Evolutionary conservation across 176 grass and related monocot species (phyloP).

Genomic region (Leersia perrieri): DNA sequence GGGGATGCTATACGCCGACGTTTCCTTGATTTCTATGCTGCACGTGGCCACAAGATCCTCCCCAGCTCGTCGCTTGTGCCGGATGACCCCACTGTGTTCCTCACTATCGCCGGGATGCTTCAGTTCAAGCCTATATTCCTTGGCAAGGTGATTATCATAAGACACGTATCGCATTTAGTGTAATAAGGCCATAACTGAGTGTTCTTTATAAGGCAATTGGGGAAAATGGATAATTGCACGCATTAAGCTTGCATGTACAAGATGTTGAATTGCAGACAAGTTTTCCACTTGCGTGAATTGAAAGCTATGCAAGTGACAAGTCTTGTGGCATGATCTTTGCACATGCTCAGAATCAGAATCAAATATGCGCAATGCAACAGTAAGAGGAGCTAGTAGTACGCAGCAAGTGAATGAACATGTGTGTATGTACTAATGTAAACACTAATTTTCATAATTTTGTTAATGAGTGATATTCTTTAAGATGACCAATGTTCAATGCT

Average conservation of each 20-base stretch:
- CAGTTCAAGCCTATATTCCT: slow-evolving; percentile 99
- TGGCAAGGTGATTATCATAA: slow-evolving; percentile 60
- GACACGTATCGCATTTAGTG: not conserved
- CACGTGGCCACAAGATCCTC: slow-evolving; percentile 78
- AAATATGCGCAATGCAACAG: not conserved
- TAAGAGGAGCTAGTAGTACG: not conserved
- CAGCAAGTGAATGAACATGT: not conserved
- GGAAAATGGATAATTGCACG: not conserved
- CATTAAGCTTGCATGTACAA: not conserved
- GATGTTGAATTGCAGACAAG: not conserved
- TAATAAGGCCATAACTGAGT: not conserved
- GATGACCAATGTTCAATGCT: not conserved
- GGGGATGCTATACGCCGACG: slow-evolving; percentile 70
- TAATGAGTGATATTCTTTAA: not conserved
- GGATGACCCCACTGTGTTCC: slow-evolving; percentile 82
- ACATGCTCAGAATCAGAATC: not conserved
- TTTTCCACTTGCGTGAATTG: not conserved
- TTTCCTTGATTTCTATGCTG: slow-evolving; percentile 87
- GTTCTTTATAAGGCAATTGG: not conserved
- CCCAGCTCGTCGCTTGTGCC: slow-evolving; percentile 91
- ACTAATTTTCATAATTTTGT: not conserved
- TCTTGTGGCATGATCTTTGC: not conserved
- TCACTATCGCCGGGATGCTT: slow-evolving; percentile 98
- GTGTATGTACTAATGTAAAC: not conserved
- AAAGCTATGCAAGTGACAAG: not conserved